Percentiles rank a stretch among this genome's conserved stretches.
These are phyloP conservation scores for Eutypa lata DNA, from an alignment of 2,329 filamentous ascomycete genomes.

Conservation along the genomic window DNA sequence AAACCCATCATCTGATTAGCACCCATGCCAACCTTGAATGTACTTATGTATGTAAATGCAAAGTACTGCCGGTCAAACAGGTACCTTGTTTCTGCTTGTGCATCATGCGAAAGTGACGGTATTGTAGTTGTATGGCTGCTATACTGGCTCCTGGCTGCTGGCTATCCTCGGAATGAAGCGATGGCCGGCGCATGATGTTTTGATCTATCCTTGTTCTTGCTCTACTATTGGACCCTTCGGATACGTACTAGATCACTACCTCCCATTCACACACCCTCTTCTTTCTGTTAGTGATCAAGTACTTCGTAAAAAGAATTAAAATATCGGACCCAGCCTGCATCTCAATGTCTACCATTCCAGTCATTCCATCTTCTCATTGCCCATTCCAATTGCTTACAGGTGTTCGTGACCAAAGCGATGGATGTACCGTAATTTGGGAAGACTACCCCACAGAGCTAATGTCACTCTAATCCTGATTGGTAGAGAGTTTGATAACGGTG, in stretches of 20 bases:
- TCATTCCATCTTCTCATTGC: too few relatives aligned
- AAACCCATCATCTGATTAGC: slow-evolving; percentile 1
- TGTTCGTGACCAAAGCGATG: neutral
- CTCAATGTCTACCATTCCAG: too few relatives aligned
- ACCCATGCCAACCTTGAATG: neutral
- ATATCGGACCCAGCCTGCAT: too few relatives aligned
- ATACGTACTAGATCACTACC: neutral
- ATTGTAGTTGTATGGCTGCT: too few relatives aligned
- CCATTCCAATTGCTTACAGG: too few relatives aligned
- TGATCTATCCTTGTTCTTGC: neutral
- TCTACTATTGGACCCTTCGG: neutral
- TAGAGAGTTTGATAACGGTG: neutral
- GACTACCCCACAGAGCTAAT: neutral
- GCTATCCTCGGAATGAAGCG: neutral
- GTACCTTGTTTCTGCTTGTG: too few relatives aligned
- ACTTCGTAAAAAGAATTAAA: neutral
- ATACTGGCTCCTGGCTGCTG: neutral
- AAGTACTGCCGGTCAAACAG: too few relatives aligned
- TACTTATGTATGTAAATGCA: too few relatives aligned
- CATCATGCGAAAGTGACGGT: too few relatives aligned
- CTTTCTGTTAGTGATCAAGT: neutral
- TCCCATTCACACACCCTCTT: neutral
- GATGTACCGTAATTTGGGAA: neutral
- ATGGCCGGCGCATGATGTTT: neutral
- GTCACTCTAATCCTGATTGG: neutral